Percentiles rank a stretch among this genome's conserved stretches.
phyloP scores from a whole-genome alignment of 257 asterid species.

The Penstemon newberryi region DNA sequence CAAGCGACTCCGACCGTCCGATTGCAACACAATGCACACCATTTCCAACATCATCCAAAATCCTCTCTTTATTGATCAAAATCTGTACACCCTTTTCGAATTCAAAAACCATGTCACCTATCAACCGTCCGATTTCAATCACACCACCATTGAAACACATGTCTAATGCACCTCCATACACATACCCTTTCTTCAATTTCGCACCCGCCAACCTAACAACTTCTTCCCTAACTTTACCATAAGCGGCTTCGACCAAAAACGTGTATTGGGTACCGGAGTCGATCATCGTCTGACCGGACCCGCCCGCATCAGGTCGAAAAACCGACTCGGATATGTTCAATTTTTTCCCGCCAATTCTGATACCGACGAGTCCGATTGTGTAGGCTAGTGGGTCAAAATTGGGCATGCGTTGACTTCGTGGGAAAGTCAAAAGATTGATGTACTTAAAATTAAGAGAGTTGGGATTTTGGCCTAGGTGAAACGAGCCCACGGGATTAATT shows the following conservation, averaged over 20 bases:
- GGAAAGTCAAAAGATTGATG: conserved; percentile 49
- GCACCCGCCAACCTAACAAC: conserved; percentile 52
- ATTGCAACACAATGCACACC: conserved; percentile 71
- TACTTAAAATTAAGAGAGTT: conserved; percentile 48
- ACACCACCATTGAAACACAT: conserved; percentile 68
- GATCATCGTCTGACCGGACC: conserved; percentile 84
- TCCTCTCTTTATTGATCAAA: conserved; percentile 39
- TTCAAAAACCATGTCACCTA: conserved; percentile 61
- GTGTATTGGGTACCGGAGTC: conserved; percentile 94
- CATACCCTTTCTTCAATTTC: conserved; percentile 57
- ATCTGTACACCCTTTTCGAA: conserved; percentile 65
- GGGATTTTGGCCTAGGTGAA: conserved; percentile 74
- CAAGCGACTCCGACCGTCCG: conserved; percentile 71
- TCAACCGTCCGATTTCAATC: conserved; percentile 37
- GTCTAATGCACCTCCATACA: conserved; percentile 57
- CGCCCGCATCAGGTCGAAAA: conserved; percentile 67
- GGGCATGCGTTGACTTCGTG: conserved; percentile 60
- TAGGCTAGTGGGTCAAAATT: conserved; percentile 78
- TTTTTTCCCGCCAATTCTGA: conserved; percentile 56
- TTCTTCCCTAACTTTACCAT: conserved; percentile 52
- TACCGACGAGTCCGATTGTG: conserved; percentile 58
- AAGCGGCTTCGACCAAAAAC: conserved; percentile 64
- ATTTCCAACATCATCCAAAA: conserved; percentile 55
- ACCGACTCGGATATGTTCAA: conserved; percentile 48
- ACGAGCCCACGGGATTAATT: conserved; percentile 51